Conservation (phyloP, 768 basidiomycete species). For the Amanita pseudoporphyria region DNA sequence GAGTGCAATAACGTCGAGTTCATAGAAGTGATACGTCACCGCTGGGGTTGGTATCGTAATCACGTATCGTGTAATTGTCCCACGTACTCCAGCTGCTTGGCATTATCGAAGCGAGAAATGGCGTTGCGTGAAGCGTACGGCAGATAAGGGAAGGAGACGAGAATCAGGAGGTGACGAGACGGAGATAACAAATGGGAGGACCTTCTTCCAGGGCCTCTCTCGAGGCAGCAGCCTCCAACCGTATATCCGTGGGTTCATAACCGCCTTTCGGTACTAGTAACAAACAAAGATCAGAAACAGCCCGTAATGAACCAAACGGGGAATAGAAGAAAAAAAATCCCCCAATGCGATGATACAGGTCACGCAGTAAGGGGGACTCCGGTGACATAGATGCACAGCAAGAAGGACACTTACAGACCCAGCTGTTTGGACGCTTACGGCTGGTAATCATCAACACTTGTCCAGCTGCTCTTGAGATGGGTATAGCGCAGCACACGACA, state of each 20-base stretch:
- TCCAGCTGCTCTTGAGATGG: constrained; percentile 61
- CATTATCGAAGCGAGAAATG: constrained; percentile 10
- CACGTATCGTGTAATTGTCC: constrained; percentile 78
- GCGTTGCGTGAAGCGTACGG: constrained; percentile 6
- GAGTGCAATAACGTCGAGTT: constrained; percentile 70
- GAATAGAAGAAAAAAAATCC: constrained; percentile 8
- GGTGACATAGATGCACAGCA: not conserved
- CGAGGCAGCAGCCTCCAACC: constrained; percentile 79
- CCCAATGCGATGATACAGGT: not conserved
- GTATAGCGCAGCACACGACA: constrained; percentile 87
- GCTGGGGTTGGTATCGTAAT: constrained; percentile 73
- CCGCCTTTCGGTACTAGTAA: constrained; percentile 83
- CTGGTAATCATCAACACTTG: constrained; percentile 81
- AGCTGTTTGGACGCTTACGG: constrained; percentile 68
- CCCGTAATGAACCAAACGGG: not conserved
- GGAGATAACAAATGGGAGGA: constrained; percentile 76
- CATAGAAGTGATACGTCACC: constrained; percentile 84
- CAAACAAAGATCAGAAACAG: constrained; percentile 1
- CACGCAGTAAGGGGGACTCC: constrained; percentile 1
- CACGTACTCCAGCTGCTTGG: constrained; percentile 74
- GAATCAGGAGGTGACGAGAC: constrained; percentile 66
- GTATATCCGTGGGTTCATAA: constrained; percentile 76
- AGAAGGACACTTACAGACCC: constrained; percentile 74
- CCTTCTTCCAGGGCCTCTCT: constrained; percentile 95
- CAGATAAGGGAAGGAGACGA: constrained; percentile 28